A percentile compares a stretch with the other conserved stretches of the same genome.
Conservation (phyloP, 306 rosid genomes). For the Lagenaria siceraria region DNA sequence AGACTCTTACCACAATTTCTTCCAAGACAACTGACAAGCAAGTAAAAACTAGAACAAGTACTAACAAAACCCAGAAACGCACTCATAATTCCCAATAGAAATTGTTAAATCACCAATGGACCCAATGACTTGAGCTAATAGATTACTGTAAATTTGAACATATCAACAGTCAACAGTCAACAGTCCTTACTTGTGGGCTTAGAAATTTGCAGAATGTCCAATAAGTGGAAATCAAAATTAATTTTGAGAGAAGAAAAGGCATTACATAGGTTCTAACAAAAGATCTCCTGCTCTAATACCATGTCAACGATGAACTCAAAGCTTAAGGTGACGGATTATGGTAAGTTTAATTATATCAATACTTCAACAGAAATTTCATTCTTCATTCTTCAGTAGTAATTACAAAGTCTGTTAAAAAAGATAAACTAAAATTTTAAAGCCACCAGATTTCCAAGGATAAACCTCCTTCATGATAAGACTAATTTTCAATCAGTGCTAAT, state of each 20-base stretch:
- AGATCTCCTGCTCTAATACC: background rate
- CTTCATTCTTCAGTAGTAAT: too few relatives aligned
- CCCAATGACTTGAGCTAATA: background rate
- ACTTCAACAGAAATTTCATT: too few relatives aligned
- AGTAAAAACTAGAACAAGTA: background rate
- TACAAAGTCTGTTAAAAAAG: too few relatives aligned
- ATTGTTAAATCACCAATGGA: background rate
- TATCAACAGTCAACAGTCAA: background rate
- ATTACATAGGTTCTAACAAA: background rate
- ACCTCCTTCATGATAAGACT: background rate
- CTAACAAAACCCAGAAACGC: background rate
- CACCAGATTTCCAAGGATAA: background rate
- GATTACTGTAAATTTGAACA: background rate
- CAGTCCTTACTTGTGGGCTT: background rate
- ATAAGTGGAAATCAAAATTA: background rate
- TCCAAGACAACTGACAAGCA: background rate
- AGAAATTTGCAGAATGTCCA: background rate
- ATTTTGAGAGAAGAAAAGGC: background rate
- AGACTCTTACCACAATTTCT: background rate
- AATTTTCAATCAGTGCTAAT: background rate
- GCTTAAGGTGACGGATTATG: background rate
- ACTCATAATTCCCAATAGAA: background rate
- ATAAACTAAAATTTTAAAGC: background rate
- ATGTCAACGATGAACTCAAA: background rate
- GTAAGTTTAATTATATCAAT: too few relatives aligned